These are phyloP conservation scores for Stropharia rugosoannulata DNA, from an alignment of 768 basidiomycete genomes.

Conservation along the genomic window DNA sequence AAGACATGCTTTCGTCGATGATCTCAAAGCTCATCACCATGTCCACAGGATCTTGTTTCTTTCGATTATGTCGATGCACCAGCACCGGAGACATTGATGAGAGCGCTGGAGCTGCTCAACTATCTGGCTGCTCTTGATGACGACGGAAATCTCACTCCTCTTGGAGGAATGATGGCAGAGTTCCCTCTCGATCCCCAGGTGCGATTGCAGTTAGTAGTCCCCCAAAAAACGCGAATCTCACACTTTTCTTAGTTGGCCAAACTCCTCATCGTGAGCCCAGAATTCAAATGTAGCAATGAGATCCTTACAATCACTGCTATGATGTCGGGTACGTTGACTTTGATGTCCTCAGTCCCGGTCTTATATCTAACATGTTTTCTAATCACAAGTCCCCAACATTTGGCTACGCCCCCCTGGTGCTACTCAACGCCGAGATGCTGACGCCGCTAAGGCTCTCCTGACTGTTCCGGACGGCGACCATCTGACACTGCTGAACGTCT, in stretches of 20 bases:
- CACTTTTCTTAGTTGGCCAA: constrained; percentile 66
- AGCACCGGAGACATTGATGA: constrained; percentile 95
- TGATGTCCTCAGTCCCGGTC: background rate
- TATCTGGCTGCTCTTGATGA: constrained; percentile 92
- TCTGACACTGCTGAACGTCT: constrained; percentile 91
- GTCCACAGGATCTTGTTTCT: constrained; percentile 68
- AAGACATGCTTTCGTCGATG: background rate
- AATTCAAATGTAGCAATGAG: constrained; percentile 96
- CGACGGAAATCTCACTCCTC: constrained; percentile 83
- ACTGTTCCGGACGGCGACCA: constrained; percentile 97
- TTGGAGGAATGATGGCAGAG: constrained; percentile 94
- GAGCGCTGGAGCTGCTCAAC: constrained; percentile 91
- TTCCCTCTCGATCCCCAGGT: constrained; percentile 99
- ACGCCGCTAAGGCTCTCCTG: constrained; percentile 85
- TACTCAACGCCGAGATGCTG: constrained; percentile 86
- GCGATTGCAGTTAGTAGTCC: constrained; percentile 13
- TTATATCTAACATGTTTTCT: background rate
- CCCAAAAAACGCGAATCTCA: background rate
- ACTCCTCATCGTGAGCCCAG: constrained; percentile 90
- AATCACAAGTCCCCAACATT: constrained; percentile 96
- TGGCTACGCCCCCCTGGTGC: constrained; percentile 78
- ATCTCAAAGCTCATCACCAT: background rate
- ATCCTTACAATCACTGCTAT: constrained; percentile 94
- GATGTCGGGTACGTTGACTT: constrained; percentile 71
- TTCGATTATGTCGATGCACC: constrained; percentile 94